A percentile compares a stretch with the other conserved stretches of the same genome.
These are phyloP conservation scores for Suillus variegatus DNA, from an alignment of 768 basidiomycete genomes.

Conservation along the genomic window DNA sequence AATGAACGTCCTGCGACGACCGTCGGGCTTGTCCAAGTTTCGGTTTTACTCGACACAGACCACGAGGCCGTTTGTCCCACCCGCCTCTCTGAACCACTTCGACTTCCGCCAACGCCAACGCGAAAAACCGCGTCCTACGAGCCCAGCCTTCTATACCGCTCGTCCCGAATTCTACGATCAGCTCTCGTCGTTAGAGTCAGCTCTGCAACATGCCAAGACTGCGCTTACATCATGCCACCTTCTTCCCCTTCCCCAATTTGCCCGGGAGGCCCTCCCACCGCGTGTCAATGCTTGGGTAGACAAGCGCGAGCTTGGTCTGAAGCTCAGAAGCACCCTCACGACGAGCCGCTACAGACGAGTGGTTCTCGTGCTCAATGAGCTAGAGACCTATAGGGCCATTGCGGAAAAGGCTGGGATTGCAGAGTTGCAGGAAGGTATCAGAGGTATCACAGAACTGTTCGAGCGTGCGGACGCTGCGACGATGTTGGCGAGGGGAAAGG, in stretches of 20 bases:
- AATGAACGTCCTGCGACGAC: constrained; percentile 33
- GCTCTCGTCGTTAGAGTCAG: constrained; percentile 63
- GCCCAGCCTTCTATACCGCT: constrained; percentile 85
- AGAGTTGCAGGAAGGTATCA: constrained; percentile 53
- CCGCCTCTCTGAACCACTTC: constrained; percentile 29
- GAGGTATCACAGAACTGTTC: constrained; percentile 58
- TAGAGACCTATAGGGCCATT: constrained; percentile 64
- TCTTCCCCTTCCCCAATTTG: constrained; percentile 76
- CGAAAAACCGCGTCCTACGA: constrained; percentile 45
- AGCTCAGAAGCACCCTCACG: constrained; percentile 62
- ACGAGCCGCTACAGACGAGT: constrained; percentile 72
- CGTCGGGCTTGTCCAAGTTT: neutral
- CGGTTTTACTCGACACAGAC: constrained; percentile 17
- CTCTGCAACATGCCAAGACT: constrained; percentile 55
- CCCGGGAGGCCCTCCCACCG: constrained; percentile 56
- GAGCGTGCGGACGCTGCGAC: constrained; percentile 50
- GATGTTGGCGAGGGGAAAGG: constrained; percentile 33
- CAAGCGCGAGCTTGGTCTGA: constrained; percentile 55
- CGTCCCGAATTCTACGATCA: constrained; percentile 76
- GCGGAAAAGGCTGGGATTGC: constrained; percentile 57
- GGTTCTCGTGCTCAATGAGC: constrained; percentile 59
- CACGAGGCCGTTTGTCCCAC: constrained; percentile 36
- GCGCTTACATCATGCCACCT: constrained; percentile 68
- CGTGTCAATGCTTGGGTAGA: constrained; percentile 70
- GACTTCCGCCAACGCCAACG: neutral